Evolutionary conservation across 257 asterid genomes (phyloP).

Genomic region (Nicotiana tabacum): DNA sequence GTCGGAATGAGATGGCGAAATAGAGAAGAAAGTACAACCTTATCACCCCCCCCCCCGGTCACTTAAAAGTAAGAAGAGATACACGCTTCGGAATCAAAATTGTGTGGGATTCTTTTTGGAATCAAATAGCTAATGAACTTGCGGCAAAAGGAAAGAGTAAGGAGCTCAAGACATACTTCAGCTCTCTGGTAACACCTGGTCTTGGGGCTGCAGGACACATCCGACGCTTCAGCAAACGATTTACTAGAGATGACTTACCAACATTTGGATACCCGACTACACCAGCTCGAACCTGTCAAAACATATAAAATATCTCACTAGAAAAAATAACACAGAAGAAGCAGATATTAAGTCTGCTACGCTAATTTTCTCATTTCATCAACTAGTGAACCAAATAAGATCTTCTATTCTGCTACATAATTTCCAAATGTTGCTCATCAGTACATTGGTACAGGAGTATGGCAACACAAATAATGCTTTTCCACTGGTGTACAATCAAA

Average conservation of each 20-base stretch:
- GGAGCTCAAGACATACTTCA: constrained; percentile 51
- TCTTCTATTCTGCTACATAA: not conserved
- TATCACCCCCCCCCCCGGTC: not conserved
- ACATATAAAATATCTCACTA: not conserved
- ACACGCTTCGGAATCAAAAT: not conserved
- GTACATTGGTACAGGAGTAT: not conserved
- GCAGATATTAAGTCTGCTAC: not conserved
- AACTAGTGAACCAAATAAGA: not conserved
- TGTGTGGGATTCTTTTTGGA: not conserved
- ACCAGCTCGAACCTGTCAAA: constrained; percentile 87
- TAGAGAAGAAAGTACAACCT: not conserved
- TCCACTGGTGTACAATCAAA: not conserved
- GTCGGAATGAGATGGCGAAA: not conserved
- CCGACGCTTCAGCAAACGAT: constrained; percentile 90
- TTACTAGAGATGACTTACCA: constrained; percentile 92
- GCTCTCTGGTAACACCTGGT: constrained; percentile 93
- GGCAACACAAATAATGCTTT: not conserved
- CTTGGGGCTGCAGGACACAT: constrained; percentile 99
- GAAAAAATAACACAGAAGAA: not conserved
- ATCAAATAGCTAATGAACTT: not conserved
- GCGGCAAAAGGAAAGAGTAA: constrained; percentile 2
- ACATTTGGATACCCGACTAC: constrained; percentile 94
- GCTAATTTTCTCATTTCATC: not conserved
- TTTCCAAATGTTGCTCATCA: not conserved
- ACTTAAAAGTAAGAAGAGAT: not conserved